phyloP scores from a whole-genome alignment of 192 early-diverging fungal genomes.

The Podila epigama region DNA sequence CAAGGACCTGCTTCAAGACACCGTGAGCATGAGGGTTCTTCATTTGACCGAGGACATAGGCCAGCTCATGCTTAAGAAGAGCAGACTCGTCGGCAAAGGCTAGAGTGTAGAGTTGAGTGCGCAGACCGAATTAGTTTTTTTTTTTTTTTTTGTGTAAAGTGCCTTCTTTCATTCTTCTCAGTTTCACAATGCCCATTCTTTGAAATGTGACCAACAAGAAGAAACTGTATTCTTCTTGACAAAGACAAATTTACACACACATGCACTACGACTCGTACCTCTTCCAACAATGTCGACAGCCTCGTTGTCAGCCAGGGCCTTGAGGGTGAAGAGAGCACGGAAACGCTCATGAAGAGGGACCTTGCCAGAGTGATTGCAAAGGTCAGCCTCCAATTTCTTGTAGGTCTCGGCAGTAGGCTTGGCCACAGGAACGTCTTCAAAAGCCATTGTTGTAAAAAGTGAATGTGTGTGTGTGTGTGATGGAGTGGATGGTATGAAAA shows the following conservation, averaged over 20 bases:
- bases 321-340: slow-evolving; percentile 93
- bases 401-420: slow-evolving; percentile 51
- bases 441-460: slow-evolving; percentile 18
- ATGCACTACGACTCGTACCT: slow-evolving; percentile 50
- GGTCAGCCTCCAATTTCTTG: slow-evolving; percentile 66
- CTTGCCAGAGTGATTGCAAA: slow-evolving; percentile 66
- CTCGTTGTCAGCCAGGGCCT: slow-evolving; percentile 73
- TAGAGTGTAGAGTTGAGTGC: slow-evolving; percentile 10
- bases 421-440: slow-evolving; percentile 36
- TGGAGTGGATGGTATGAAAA: background rate
- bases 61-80: slow-evolving; percentile 94
- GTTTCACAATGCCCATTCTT: background rate
- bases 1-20: slow-evolving; percentile 71
- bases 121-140: background rate
- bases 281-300: slow-evolving; percentile 86
- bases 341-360: slow-evolving; percentile 86
- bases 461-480: background rate
- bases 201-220: background rate
- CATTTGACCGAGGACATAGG: slow-evolving; percentile 97
- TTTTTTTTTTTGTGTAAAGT: background rate
- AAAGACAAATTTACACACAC: background rate
- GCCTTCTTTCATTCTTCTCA: background rate
- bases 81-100: slow-evolving; percentile 83
- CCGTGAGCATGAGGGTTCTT: slow-evolving; percentile 80
- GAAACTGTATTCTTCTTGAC: background rate